Percentiles rank a stretch among this genome's conserved stretches.
These are phyloP conservation scores for Flammula alnicola DNA, from an alignment of 1,284 basidiomycete genomes.

Conservation along the genomic window DNA sequence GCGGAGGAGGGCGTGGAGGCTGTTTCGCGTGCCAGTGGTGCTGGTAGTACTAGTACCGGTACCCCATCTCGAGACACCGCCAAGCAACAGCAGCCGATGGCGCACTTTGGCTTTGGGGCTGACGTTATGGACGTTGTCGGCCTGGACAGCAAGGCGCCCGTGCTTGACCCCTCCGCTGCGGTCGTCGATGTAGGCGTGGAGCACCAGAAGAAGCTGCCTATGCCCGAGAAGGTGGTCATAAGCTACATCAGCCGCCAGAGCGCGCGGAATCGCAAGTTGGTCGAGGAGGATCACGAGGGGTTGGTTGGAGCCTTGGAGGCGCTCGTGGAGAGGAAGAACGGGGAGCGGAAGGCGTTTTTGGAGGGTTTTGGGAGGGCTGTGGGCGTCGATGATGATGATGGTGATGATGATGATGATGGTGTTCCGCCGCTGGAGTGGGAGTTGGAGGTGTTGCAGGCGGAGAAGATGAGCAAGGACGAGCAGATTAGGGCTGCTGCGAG, in stretches of 20 bases:
- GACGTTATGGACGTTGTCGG: constrained; percentile 41
- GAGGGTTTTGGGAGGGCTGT: constrained; percentile 38
- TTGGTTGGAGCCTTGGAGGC: constrained; percentile 62
- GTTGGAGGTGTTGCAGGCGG: constrained; percentile 67
- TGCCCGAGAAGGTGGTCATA: constrained; percentile 58
- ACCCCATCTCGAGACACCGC: too few relatives aligned
- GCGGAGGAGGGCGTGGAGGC: constrained; percentile 44
- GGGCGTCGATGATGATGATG: constrained; percentile 56
- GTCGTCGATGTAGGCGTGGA: constrained; percentile 22
- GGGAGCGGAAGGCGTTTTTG: constrained; percentile 25
- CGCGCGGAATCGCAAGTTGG: constrained; percentile 54
- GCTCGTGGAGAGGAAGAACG: constrained; percentile 51
- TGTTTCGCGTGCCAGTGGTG: background rate
- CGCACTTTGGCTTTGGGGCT: constrained; percentile 11
- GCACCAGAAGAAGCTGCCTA: constrained; percentile 35
- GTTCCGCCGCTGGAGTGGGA: constrained; percentile 57
- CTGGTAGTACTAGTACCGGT: too few relatives aligned
- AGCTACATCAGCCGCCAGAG: constrained; percentile 79
- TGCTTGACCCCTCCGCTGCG: constrained; percentile 39
- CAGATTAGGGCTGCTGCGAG: constrained; percentile 66
- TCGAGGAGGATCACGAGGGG: constrained; percentile 59
- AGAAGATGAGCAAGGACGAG: constrained; percentile 71
- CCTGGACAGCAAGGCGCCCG: constrained; percentile 56
- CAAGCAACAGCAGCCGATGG: background rate
- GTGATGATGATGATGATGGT: constrained; percentile 54